Evolutionary conservation across 2,329 filamentous ascomycete genomes (phyloP).

Genomic region (Pseudogymnoascus sp.): DNA sequence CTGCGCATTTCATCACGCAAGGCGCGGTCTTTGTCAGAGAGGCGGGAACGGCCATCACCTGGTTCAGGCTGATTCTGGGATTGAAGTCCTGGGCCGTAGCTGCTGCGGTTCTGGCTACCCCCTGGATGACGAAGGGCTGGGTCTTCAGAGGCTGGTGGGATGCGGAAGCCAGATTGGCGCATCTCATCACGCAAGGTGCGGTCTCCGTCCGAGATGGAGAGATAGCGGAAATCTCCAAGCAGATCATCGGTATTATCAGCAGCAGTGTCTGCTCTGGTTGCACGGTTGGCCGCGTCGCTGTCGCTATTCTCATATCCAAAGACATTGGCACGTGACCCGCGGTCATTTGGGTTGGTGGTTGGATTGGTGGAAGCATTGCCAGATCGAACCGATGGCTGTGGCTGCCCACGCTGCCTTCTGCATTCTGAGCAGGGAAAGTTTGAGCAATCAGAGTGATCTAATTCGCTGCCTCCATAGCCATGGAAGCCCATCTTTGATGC

Average conservation of each 20-base stretch:
- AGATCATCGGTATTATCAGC: not conserved
- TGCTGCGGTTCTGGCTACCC: not conserved
- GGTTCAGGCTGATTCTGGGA: not conserved
- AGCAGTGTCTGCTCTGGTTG: not conserved
- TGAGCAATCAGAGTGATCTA: not conserved
- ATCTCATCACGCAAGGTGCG: not conserved
- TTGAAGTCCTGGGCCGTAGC: not conserved
- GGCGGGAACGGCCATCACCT: not conserved
- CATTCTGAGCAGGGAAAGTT: not conserved
- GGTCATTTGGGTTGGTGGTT: not conserved
- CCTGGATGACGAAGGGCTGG: not conserved
- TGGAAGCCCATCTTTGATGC: constrained; percentile 2
- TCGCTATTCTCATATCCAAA: not conserved
- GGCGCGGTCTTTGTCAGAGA: not conserved
- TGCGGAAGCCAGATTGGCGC: not conserved
- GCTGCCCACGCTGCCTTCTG: not conserved
- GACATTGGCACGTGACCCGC: not conserved
- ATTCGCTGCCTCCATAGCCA: not conserved
- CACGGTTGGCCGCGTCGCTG: not conserved
- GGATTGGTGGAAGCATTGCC: not conserved
- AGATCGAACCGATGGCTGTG: not conserved
- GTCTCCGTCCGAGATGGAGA: not conserved
- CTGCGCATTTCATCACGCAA: not conserved
- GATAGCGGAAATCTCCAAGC: not conserved
- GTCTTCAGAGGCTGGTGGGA: not conserved